Evolutionary conservation across 805 yeast species (phyloP).

Genomic region (Wickerhamomyces sydowiorum): DNA sequence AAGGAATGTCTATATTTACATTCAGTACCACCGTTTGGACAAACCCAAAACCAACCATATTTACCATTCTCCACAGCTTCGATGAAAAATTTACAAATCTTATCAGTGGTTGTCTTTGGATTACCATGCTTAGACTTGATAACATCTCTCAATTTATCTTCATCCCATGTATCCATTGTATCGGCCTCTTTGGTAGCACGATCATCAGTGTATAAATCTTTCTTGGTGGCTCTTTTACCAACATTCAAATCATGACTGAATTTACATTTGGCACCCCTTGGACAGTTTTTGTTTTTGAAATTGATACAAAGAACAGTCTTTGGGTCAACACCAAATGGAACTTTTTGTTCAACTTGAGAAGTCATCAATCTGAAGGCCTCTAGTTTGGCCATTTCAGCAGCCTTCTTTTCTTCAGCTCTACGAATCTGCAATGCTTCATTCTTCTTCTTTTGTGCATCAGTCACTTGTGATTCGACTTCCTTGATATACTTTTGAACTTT

Average conservation of each 20-base stretch:
- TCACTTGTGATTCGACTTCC: slow-evolving; percentile 63
- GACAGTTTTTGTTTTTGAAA: slow-evolving; percentile 83
- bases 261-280: slow-evolving; percentile 78
- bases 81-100: slow-evolving; percentile 87
- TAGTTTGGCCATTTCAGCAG: slow-evolving; percentile 81
- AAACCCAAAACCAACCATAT: slow-evolving; percentile 98
- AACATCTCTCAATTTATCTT: slow-evolving; percentile 84
- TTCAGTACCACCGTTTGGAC: slow-evolving; percentile 90
- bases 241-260: slow-evolving; percentile 84
- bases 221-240: slow-evolving; percentile 86
- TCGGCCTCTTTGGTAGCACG: slow-evolving; percentile 66
- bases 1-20: slow-evolving; percentile 94
- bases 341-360: slow-evolving; percentile 68
- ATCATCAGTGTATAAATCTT: slow-evolving; percentile 87
- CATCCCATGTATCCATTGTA: slow-evolving; percentile 97
- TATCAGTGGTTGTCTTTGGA: slow-evolving; percentile 89
- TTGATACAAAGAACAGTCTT: slow-evolving; percentile 86
- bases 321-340: slow-evolving; percentile 97
- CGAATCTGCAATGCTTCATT: slow-evolving; percentile 64
- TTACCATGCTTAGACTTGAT: slow-evolving; percentile 92
- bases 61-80: slow-evolving; percentile 97
- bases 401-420: slow-evolving; percentile 75
- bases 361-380: slow-evolving; percentile 81
- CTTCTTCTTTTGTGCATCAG: slow-evolving; percentile 53
- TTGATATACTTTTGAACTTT: slow-evolving; percentile 73